Evolutionary conservation across 75 land plant genomes (phyloP).

Genomic region (Azolla pinnata): DNA sequence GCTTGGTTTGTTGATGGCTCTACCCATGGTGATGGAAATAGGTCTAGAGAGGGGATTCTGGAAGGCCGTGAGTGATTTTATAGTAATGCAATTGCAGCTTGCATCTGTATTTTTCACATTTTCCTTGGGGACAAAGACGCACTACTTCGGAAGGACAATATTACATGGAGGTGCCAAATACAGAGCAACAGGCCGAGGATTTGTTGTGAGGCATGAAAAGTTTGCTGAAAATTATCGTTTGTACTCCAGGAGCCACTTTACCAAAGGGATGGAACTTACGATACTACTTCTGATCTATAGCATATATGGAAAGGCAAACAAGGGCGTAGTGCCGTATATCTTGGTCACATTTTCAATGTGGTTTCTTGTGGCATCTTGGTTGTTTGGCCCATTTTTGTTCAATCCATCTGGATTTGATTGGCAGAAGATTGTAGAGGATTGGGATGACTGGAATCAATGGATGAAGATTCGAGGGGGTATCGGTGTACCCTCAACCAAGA

Average conservation of each 20-base stretch:
- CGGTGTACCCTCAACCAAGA: conserved; percentile 75
- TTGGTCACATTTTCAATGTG: conserved; percentile 74
- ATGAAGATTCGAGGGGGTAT: conserved; percentile 72
- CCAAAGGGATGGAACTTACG: conserved; percentile 76
- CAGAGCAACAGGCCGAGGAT: conserved; percentile 87
- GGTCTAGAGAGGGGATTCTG: conserved; percentile 60
- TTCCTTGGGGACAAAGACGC: conserved; percentile 81
- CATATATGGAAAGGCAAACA: conserved; percentile 37
- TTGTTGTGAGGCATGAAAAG: conserved; percentile 92
- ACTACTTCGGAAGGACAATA: conserved; percentile 89
- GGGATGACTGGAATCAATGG: conserved; percentile 92
- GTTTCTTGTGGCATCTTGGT: conserved; percentile 72
- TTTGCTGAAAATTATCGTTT: conserved; percentile 92
- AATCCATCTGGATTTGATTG: conserved; percentile 96
- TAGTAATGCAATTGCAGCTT: conserved; percentile 76
- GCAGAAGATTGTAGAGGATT: conserved; percentile 95
- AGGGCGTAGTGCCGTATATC: conserved; percentile 23
- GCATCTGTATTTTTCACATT: conserved; percentile 88
- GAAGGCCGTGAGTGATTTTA: conserved; percentile 51
- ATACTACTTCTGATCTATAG: conserved; percentile 67
- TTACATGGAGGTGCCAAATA: conserved; percentile 95
- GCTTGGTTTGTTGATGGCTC: conserved; percentile 49
- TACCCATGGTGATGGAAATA: conserved; percentile 64
- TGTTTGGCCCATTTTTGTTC: conserved; percentile 87
- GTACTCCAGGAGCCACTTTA: conserved; percentile 88